Evolutionary conservation across 352 stramenopile species (phyloP).

Genomic region (Phytophthora pisi): DNA sequence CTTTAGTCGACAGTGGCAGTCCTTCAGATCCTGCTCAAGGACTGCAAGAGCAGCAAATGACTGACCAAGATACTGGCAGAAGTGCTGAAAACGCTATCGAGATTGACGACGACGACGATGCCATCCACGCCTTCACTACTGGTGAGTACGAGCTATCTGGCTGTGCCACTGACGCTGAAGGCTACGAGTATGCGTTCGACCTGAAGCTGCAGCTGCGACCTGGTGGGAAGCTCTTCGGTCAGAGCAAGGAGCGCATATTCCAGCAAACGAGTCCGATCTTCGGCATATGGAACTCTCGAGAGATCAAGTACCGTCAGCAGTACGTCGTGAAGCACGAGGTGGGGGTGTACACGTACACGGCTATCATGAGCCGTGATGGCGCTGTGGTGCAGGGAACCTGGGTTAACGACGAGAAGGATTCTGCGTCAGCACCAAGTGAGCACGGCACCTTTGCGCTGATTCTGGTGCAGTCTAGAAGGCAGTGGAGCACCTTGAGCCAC

Average conservation of each 20-base stretch:
- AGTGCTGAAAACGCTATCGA: slow-evolving; percentile 10
- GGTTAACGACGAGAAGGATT: slow-evolving; percentile 50
- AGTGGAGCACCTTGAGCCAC: slow-evolving; percentile 59
- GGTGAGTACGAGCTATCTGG: slow-evolving; percentile 62
- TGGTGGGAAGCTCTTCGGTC: slow-evolving; percentile 40
- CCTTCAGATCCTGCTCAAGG: background rate
- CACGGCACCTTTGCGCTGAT: slow-evolving; percentile 67
- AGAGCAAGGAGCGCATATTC: slow-evolving; percentile 63
- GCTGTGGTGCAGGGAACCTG: slow-evolving; percentile 53
- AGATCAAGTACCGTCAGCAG: slow-evolving; percentile 54
- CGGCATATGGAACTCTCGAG: slow-evolving; percentile 42
- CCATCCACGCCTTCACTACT: slow-evolving; percentile 53
- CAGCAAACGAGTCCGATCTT: slow-evolving; percentile 50
- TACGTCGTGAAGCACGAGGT: slow-evolving; percentile 71
- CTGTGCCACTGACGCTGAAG: slow-evolving; percentile 65
- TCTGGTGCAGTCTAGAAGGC: slow-evolving; percentile 41
- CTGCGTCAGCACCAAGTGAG: slow-evolving; percentile 40
- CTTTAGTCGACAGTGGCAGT: slow-evolving; percentile 1
- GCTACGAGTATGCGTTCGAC: slow-evolving; percentile 77
- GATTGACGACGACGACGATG: slow-evolving; percentile 35
- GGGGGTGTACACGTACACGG: slow-evolving; percentile 59
- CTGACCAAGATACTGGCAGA: background rate
- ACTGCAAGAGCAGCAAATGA: slow-evolving; percentile 4
- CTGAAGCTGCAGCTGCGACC: slow-evolving; percentile 51
- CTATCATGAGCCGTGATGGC: slow-evolving; percentile 42